Evolutionary conservation across 768 basidiomycete genomes (phyloP).

Genomic region (Pleurotus eryngii): DNA sequence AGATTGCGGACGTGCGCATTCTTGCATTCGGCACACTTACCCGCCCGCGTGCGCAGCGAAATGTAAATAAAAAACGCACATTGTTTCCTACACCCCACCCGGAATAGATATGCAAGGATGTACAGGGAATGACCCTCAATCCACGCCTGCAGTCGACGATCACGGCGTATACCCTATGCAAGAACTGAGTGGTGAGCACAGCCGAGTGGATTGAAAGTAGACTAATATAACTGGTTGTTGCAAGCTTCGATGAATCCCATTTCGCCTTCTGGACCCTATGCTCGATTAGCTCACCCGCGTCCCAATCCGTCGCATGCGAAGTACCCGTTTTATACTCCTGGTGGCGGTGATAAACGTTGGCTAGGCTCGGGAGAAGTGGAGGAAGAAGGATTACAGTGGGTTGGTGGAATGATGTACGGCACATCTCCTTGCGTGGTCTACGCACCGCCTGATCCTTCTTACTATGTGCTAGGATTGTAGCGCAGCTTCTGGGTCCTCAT

Average conservation of each 20-base stretch:
- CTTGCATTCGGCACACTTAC: conserved; percentile 67
- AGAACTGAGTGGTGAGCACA: neutral
- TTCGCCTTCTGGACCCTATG: conserved; percentile 31
- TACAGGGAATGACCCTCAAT: neutral
- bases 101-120: conserved; percentile 39
- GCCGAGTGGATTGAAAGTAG: too few species aligned
- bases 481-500: conserved; percentile 50
- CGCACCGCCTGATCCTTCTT: neutral
- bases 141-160: neutral
- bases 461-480: conserved; percentile 48
- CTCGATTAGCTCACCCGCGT: conserved; percentile 49
- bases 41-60: conserved; percentile 51
- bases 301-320: conserved; percentile 53
- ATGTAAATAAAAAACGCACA: conserved; percentile 66
- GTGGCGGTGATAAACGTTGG: conserved; percentile 69
- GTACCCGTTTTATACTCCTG: conserved; percentile 74
- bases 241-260: conserved; percentile 27
- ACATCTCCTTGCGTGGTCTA: conserved; percentile 2
- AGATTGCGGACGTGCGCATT: conserved; percentile 70
- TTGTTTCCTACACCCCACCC: conserved; percentile 62
- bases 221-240: neutral
- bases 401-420: conserved; percentile 65
- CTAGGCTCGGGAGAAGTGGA: conserved; percentile 44
- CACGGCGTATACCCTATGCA: conserved; percentile 32
- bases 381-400: conserved; percentile 66